Evolutionary conservation across 495 filamentous ascomycete genomes (phyloP), one percentile per base, ranked within the genome.

Genomic region (Ascodesmis nigricans): DNA sequence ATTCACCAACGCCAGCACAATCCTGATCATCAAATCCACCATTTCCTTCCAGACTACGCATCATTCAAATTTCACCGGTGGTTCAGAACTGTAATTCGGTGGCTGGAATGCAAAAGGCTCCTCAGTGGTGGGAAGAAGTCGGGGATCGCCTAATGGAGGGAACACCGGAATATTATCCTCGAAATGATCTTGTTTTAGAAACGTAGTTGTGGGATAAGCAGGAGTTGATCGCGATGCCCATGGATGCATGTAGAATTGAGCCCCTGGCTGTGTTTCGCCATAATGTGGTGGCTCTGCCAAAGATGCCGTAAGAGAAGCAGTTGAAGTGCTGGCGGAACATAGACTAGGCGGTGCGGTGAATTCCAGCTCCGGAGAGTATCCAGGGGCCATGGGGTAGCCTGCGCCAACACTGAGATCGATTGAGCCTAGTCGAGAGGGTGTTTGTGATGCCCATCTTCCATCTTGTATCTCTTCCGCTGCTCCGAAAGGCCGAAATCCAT

Each of bases 241-340:
- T 33, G 35, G 42, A 29, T 26, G 35, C 33, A 39, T 22, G 18
- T 35, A 43, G 21, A 50, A 43, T 23, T 37, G 47, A 29, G 35
- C 31, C n/a, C 29, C 29, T 18, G n/a, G 21, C 17, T 5, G 13
- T 11, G 35, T 14, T 20, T 36, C 46, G 21, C 40, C 47, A 23
- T 47, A 52, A 21, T 45, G 47, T 0, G 48, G 44, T 31, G 33
- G 32, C 30, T 51, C 48, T 6, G 48, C 46, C 34, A 52, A 35
- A 3, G 48, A 51, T 17, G 48, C 43, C 16, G 48, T 41, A 13
- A 52, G 39, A 21, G 48, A 51, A 26, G 48, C 38, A 23, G 48
- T 51, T 7, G 48, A 51, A 15, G 43, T 40, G 38, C 44, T 52
- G 14, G 47, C 38, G 19, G 43, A 51, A 37, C 42, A 37, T 20